A percentile compares a stretch with the other conserved stretches of the same genome.
phyloP scores from a whole-genome alignment of 2,329 filamentous ascomycete genomes.

The Penicillium thymicola region DNA sequence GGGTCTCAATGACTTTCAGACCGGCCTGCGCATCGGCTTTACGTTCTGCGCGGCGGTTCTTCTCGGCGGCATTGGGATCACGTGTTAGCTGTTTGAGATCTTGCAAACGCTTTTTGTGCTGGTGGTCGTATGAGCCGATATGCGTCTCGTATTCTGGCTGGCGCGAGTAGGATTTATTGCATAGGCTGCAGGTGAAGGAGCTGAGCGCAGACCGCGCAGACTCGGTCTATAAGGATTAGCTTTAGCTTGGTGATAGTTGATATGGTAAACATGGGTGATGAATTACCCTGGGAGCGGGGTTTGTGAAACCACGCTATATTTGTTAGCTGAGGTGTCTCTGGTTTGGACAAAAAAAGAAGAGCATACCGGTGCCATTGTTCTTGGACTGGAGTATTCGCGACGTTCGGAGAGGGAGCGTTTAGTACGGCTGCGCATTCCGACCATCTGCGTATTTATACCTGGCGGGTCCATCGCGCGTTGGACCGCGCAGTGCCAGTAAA shows the following conservation, averaged over 20 bases:
- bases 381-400: background rate
- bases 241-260: background rate
- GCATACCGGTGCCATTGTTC: constrained; percentile 36
- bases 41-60: constrained; percentile 42
- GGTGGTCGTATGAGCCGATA: constrained; percentile 90
- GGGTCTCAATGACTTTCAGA: constrained; percentile 36
- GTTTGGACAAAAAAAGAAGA: background rate
- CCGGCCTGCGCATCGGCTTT: constrained; percentile 44
- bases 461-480: background rate
- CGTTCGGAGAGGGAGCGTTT: background rate
- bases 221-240: constrained; percentile 45
- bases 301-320: constrained; percentile 46
- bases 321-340: background rate
- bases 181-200: constrained; percentile 81
- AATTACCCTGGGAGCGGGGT: constrained; percentile 46
- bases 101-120: constrained; percentile 70
- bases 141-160: constrained; percentile 97
- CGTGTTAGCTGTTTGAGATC: constrained; percentile 47
- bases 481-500: background rate
- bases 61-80: constrained; percentile 43
- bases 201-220: constrained; percentile 72
- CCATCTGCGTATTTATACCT: background rate
- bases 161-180: constrained; percentile 88
- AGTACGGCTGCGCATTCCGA: background rate
- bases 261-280: background rate